These are phyloP conservation scores for Clonostachys byssicola DNA, from an alignment of 2,329 filamentous ascomycete species.

Conservation along the genomic window DNA sequence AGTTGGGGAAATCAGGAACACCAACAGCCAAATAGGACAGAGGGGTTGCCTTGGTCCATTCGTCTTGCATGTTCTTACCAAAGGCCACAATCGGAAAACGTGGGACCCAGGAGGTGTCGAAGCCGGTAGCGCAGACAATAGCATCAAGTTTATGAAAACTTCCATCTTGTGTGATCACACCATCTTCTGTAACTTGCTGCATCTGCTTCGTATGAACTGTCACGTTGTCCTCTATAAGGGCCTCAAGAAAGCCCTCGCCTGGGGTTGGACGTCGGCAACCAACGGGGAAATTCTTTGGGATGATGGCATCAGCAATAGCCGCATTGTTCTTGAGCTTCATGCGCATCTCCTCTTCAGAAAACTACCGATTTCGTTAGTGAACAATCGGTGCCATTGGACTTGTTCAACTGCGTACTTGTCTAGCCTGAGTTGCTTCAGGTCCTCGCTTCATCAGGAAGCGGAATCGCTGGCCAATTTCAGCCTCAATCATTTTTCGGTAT, in stretches of 20 bases:
- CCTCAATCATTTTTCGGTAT: conserved; percentile 39
- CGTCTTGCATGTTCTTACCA: background rate
- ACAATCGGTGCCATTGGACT: background rate
- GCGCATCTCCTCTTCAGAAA: conserved; percentile 5
- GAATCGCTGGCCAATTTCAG: background rate
- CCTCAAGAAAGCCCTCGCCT: conserved; percentile 21
- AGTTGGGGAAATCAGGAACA: conserved; percentile 42
- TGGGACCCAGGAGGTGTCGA: conserved; percentile 44
- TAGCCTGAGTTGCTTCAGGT: background rate
- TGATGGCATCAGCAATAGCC: conserved; percentile 22
- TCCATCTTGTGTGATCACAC: conserved; percentile 18
- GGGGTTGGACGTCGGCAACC: conserved; percentile 44
- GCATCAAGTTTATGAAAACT: conserved; percentile 43
- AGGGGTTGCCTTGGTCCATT: background rate
- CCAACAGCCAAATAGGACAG: conserved; percentile 46
- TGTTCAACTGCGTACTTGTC: background rate
- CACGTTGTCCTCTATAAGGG: conserved; percentile 8
- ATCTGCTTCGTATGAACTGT: conserved; percentile 12
- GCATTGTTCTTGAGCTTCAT: conserved; percentile 24
- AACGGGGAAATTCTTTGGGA: conserved; percentile 37
- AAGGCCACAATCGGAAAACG: conserved; percentile 37
- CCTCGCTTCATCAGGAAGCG: background rate
- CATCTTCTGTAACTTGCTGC: conserved; percentile 15
- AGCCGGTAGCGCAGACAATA: conserved; percentile 51
- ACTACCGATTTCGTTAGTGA: background rate